phyloP scores from a whole-genome alignment of 192 early-diverging fungal genomes.

The Nowakowskiella sp. region DNA sequence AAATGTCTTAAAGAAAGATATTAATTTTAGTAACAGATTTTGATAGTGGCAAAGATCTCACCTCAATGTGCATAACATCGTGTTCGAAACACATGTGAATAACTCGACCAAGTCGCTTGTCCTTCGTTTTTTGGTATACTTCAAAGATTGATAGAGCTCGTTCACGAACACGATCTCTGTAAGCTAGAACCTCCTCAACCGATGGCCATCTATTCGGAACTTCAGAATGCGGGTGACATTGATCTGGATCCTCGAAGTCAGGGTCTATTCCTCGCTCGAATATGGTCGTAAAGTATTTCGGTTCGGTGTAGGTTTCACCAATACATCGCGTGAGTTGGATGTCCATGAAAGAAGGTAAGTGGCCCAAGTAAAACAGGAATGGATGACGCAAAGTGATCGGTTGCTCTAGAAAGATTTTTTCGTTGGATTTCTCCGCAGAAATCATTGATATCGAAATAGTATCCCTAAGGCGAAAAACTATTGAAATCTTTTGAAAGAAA shows the following conservation, averaged over 20 bases:
- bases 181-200: slow-evolving; percentile 55
- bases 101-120: slow-evolving; percentile 42
- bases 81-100: slow-evolving; percentile 90
- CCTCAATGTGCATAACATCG: slow-evolving; percentile 87
- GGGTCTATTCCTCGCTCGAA: slow-evolving; percentile 97
- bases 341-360: slow-evolving; percentile 52
- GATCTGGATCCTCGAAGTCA: slow-evolving; percentile 55
- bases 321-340: slow-evolving; percentile 32
- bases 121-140: slow-evolving; percentile 8
- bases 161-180: slow-evolving; percentile 53
- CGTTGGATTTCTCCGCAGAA: slow-evolving; percentile 31
- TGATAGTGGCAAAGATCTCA: slow-evolving; percentile 4
- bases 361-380: slow-evolving; percentile 85
- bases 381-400: slow-evolving; percentile 84
- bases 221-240: slow-evolving; percentile 71
- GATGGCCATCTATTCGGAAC: slow-evolving; percentile 64
- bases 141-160: slow-evolving; percentile 41
- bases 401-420: slow-evolving; percentile 27
- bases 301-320: slow-evolving; percentile 46
- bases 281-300: slow-evolving; percentile 56
- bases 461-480: slow-evolving; percentile 41
- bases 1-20: slow-evolving; percentile 45
- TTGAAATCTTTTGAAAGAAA: slow-evolving; percentile 8
- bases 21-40: background rate
- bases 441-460: slow-evolving; percentile 57